Evolutionary conservation across 2,329 filamentous ascomycete genomes (phyloP).

Genomic region (Cytospora piceae): DNA sequence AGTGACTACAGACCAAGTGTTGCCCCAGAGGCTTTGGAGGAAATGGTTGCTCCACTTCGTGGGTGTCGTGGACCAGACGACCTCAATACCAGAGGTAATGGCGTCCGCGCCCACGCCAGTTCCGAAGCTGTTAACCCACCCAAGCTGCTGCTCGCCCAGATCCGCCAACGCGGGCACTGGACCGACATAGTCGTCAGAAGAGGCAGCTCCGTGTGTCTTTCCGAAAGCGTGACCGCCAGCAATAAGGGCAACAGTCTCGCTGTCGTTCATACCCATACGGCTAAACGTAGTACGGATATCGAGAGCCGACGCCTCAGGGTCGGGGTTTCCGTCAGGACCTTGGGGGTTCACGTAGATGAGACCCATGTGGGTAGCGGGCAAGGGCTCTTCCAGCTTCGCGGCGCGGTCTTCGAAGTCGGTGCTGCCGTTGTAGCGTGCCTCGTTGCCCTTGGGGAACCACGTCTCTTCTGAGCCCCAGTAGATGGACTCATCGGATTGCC

Average conservation of each 20-base stretch:
- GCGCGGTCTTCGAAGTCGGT: constrained; percentile 59
- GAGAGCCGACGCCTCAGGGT: constrained; percentile 65
- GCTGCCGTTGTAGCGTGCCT: constrained; percentile 48
- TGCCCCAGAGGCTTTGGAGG: constrained; percentile 73
- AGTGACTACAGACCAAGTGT: constrained; percentile 73
- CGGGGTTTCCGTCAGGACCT: constrained; percentile 69
- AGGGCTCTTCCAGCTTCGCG: constrained; percentile 62
- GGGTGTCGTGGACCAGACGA: constrained; percentile 75
- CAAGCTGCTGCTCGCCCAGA: constrained; percentile 67
- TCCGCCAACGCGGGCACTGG: constrained; percentile 64
- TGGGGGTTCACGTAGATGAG: constrained; percentile 80
- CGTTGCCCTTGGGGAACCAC: constrained; percentile 62
- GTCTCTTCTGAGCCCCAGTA: constrained; percentile 78
- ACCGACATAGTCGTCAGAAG: constrained; percentile 60
- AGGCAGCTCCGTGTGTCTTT: constrained; percentile 73
- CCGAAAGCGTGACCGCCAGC: constrained; percentile 75
- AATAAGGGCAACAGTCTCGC: constrained; percentile 76
- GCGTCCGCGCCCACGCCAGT: constrained; percentile 67
- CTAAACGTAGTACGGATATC: constrained; percentile 74
- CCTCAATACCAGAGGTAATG: constrained; percentile 74
- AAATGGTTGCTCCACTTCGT: constrained; percentile 74
- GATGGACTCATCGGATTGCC: constrained; percentile 71
- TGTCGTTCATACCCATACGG: constrained; percentile 79
- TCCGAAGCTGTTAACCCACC: constrained; percentile 67
- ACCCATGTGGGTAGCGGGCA: constrained; percentile 70